Percentiles rank a stretch among this genome's conserved stretches.
These are phyloP conservation scores for Periconia sp. DNA, from an alignment of 2,329 filamentous ascomycete species.

Conservation along the genomic window DNA sequence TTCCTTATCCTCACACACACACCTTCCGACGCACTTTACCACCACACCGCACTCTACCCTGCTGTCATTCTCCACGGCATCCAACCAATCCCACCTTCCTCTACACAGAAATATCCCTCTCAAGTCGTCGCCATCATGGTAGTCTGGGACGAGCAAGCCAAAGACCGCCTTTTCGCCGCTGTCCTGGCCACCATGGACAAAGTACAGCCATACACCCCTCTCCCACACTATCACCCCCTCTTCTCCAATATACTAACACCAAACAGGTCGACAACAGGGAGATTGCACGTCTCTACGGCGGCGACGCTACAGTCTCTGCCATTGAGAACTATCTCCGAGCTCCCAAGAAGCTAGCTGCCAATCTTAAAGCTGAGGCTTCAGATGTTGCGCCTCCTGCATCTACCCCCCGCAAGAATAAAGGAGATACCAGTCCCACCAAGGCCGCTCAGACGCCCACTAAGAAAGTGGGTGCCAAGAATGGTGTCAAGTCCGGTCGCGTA, in stretches of 20 bases:
- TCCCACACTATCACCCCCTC: slow-evolving; percentile 15
- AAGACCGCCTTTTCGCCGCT: slow-evolving; percentile 45
- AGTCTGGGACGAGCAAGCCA: neutral
- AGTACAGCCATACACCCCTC: too few species aligned
- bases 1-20: too few species aligned
- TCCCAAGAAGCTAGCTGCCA: slow-evolving; percentile 45
- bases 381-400: neutral
- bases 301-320: slow-evolving; percentile 51
- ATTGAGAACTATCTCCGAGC: slow-evolving; percentile 51
- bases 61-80: too few species aligned
- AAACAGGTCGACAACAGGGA: slow-evolving; percentile 46
- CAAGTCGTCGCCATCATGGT: too few species aligned
- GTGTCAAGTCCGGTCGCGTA: slow-evolving; percentile 21
- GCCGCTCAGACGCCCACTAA: neutral
- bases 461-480: neutral
- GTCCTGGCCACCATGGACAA: slow-evolving; percentile 37
- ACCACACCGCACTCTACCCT: too few species aligned
- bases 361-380: slow-evolving; percentile 25
- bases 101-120: too few species aligned
- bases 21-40: too few species aligned
- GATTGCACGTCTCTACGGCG: slow-evolving; percentile 50
- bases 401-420: neutral
- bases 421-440: neutral
- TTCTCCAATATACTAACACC: neutral
- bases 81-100: too few species aligned